Conservation (phyloP, 129 eudicot genomes). For the Ambrosia trifida region DNA sequence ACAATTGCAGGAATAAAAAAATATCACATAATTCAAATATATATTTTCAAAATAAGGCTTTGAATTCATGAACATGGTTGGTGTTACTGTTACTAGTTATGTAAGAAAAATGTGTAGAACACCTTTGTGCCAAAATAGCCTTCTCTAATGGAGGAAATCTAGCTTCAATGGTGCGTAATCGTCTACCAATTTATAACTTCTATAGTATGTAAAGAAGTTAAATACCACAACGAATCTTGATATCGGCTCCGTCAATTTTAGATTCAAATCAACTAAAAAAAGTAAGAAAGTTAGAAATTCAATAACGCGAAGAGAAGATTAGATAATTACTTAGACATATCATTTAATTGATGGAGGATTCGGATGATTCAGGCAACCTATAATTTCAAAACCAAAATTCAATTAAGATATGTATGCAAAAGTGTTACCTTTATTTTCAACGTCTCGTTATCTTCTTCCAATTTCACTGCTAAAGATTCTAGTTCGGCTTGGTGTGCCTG, state of each 20-base stretch:
- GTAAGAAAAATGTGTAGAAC: slow-evolving; percentile 91
- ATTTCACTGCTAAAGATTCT: too few species aligned
- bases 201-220: slow-evolving; percentile 50
- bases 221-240: neutral
- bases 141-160: slow-evolving; percentile 89
- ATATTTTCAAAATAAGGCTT: neutral
- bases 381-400: too few species aligned
- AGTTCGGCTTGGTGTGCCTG: too few species aligned
- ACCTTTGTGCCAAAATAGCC: slow-evolving; percentile 82
- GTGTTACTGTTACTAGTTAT: slow-evolving; percentile 58
- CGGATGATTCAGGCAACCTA: slow-evolving; percentile 89
- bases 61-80: neutral
- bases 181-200: slow-evolving; percentile 87
- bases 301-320: neutral
- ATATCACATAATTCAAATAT: too few species aligned
- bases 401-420: too few species aligned
- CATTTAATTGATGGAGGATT: slow-evolving; percentile 89
- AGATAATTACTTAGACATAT: slow-evolving; percentile 79
- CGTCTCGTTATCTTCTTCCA: too few species aligned
- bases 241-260: too few species aligned
- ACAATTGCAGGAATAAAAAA: too few species aligned
- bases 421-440: too few species aligned
- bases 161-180: slow-evolving; percentile 69
- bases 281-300: neutral
- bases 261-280: too few species aligned